Base-by-base conservation (phyloP, 2,329 filamentous ascomycete genomes). In the Exophiala sp. region DNA sequence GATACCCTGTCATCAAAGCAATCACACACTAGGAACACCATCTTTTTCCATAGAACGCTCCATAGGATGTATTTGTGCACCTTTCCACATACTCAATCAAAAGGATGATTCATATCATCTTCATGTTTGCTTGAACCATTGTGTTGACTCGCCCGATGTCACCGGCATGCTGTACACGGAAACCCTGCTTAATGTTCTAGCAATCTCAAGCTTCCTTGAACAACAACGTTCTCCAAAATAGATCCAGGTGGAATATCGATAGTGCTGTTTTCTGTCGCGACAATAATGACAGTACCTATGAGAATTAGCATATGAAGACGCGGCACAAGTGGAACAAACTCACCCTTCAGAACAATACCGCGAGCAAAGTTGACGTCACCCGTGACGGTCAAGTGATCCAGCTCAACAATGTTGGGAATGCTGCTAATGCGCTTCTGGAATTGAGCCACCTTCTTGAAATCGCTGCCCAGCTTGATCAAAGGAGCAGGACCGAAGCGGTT, bases 381-480 rank as follows among this genome's bases (percentile, higher is more conserved):
- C 29, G 93, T 98, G 64, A 98, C 95, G 66, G 93, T 98, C 53
- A 98, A 81, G 69, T 98, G 93, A 56, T 75, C 72, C 45, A 75
- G 63, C 58, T 75, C 72, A 19, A 74, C 66, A 58, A 75, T 75
- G 53, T 73, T 73, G 30, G 72, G 73, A 50, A 75, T 75, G 63
- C 70, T 73, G 50, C 66, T 63, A 53, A 75, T 74, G 59, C 68
- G 69, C 65, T 74, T 75, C 67, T 74, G 71, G 70, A 75, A 74
- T 61, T 75, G 93, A 1, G 91, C 97, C 32, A 98, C 93, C 83
- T 98, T 98, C 86, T 98, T 98, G 83, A 98, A 98, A 79, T 98
- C 93, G 65, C 83, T 83, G 63, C 93, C 93, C 47, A 98, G 86
- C 85, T 98, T 98, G 80, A 98, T 98, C 62, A 98, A 80, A 50